phyloP scores from a whole-genome alignment of 305 asterid species.

The Euphrasia arctica region DNA sequence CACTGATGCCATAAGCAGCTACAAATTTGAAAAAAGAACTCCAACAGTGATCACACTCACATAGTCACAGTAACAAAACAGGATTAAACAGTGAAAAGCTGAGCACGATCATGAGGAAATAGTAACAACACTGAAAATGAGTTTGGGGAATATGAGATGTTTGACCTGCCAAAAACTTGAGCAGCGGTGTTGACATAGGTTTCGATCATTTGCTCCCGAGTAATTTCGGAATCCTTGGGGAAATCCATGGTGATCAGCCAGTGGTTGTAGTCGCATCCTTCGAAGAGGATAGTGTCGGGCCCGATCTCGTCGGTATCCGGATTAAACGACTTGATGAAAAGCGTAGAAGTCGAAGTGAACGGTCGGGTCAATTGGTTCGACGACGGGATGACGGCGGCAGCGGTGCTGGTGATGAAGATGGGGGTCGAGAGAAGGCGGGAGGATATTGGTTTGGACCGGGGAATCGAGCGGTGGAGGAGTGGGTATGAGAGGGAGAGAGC shows the following conservation, averaged over 20 bases:
- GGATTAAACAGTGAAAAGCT: neutral
- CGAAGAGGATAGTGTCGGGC: constrained; percentile 79
- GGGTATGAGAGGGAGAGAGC: constrained; percentile 42
- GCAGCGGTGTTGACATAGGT: constrained; percentile 75
- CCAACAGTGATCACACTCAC: neutral
- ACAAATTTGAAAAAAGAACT: neutral
- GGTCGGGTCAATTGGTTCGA: constrained; percentile 32
- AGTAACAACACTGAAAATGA: neutral
- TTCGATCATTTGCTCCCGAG: constrained; percentile 71
- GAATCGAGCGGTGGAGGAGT: constrained; percentile 34
- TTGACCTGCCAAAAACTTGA: constrained; percentile 80
- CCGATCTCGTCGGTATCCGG: constrained; percentile 61
- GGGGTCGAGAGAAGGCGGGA: constrained; percentile 22
- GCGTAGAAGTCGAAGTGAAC: constrained; percentile 23
- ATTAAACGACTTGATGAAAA: constrained; percentile 42
- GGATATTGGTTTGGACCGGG: constrained; percentile 27
- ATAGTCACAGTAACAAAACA: neutral
- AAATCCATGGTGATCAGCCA: constrained; percentile 89
- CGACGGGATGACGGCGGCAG: constrained; percentile 22
- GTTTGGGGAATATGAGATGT: neutral
- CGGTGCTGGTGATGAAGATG: constrained; percentile 7
- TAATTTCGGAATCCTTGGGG: constrained; percentile 49
- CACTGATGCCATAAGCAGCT: constrained; percentile 1
- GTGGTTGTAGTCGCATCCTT: constrained; percentile 97
- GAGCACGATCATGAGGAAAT: neutral